Base-by-base conservation (phyloP, 441 rosid genomes). In the Raphanus hybrid region DNA sequence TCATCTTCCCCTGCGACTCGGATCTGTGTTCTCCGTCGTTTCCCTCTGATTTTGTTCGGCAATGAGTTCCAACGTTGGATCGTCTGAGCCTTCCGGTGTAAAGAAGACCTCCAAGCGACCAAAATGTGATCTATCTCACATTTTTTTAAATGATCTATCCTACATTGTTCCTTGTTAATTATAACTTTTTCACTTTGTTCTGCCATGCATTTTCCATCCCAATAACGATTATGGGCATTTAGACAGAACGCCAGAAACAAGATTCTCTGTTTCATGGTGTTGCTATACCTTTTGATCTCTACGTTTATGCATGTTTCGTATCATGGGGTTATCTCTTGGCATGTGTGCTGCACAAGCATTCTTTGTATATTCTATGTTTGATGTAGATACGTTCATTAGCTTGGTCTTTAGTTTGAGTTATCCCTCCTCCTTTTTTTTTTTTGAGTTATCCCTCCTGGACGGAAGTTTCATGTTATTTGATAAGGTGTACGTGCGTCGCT, bases 61-160 rank as follows among this genome's bases (percentile, higher is more conserved):
- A 5, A 85, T 85, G 85, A 82, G 81, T 73, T 82, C 87, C 3
- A 37, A 37, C 43, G 43, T 54, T 39, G 82, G 82, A 82, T 80
- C 85, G 60, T 11, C 79, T 61, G 87, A 84, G 52, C 64, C 85
- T 64, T 70, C 83, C 34, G 76, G 79, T 18, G 78, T 54, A 2
- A 75, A 71, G 57, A 69, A 69, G 74, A 29, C 78, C 9, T 82
- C 87, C 11, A 85, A 82, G 82, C 82, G 87, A 16, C 87, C 85
- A 37, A 82, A 80, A 81, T 82, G 85, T 84, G 75, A 78, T 72
- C 48, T 70, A 15, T 32, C 54, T 2, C 34, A 41, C 26, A 0
- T 23, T 23, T 23, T 23, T 23, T 67, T 34, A 43, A 16, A 27
- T 84, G 75, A 78, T 72, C 59, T 70, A 3, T 29, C 34, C 34